Evolutionary conservation across 768 basidiomycete genomes (phyloP), one percentile per base, ranked within the genome.

Genomic region (Tulasnella sp.): DNA sequence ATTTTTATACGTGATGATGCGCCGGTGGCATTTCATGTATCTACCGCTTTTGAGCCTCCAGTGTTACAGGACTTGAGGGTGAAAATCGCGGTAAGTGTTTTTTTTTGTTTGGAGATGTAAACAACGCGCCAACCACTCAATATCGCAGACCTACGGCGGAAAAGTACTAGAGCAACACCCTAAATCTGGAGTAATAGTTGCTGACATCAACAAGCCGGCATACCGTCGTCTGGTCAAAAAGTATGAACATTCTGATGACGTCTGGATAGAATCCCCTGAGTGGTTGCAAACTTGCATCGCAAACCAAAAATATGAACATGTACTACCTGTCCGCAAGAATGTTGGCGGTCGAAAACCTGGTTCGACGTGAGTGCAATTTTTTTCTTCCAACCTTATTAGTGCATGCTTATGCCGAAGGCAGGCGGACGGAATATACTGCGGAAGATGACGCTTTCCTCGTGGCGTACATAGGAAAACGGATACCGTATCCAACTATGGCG

Each of bases 271-370:
- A 29, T 19, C 48, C 31, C 48, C 48, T 6, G n/a, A 16, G 4
- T 50, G 48, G 48, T 16, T 50, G n/a, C 12, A 20, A 8, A 27
- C 20, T 16, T 50, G 48, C 22, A 50, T 50, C 37, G 48, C 19
- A 3, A 28, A 27, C n/a, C 16, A 28, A 8, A 50, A 8, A 27
- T 50, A 44, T 31, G 48, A 50, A 15, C 48, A 50, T 13, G 37
- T 25, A 5, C 37, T 19, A 6, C 6, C 37, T n/a, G 20, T 40
- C 31, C 37, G 22, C 8, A 50, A 42, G 19, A 9, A 28, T 1
- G 37, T 40, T 2, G 48, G 48, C 15, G 48, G 48, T 29, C 16
- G 37, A 20, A 7, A 7, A 19, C 40, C 13, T 9, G 39, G 39
- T 28, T 24, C 48, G n/a, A 40, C 27, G 48, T 50, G 19, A 41